Conservation (phyloP, 2,329 filamentous ascomycete genomes). For the Eutypella sp. region DNA sequence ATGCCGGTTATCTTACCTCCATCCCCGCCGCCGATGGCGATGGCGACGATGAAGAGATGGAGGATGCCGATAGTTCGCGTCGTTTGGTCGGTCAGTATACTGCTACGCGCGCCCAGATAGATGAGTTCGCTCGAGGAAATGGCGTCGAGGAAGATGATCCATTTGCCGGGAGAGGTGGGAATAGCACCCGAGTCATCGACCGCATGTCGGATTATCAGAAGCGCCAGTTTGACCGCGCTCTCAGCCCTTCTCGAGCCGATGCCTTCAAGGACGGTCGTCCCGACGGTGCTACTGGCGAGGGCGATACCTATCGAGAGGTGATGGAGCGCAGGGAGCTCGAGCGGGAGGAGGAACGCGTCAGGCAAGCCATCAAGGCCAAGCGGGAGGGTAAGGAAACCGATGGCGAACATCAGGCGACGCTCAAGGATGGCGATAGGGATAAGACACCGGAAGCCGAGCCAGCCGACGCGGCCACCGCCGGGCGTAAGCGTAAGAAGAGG, state of each 20-base stretch:
- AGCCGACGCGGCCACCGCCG: constrained; percentile 56
- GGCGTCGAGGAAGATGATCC: constrained; percentile 92
- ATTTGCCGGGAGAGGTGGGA: constrained; percentile 74
- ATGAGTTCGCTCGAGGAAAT: constrained; percentile 81
- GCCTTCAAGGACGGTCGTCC: constrained; percentile 75
- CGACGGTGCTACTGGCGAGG: constrained; percentile 62
- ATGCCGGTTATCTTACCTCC: constrained; percentile 83
- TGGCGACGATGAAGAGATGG: constrained; percentile 75
- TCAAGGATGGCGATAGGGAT: constrained; percentile 72
- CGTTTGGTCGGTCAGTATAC: constrained; percentile 94
- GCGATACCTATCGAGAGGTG: constrained; percentile 78
- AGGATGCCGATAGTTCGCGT: constrained; percentile 65
- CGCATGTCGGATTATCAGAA: constrained; percentile 98
- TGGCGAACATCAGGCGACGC: constrained; percentile 62
- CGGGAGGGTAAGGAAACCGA: constrained; percentile 54
- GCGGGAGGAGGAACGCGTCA: constrained; percentile 85
- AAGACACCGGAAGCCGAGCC: constrained; percentile 66
- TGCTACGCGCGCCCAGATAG: constrained; percentile 83
- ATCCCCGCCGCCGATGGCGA: constrained; percentile 74
- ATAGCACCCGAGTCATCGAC: constrained; percentile 84
- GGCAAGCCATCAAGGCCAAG: constrained; percentile 73
- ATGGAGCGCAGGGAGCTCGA: constrained; percentile 91
- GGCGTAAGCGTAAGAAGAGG: constrained; percentile 84
- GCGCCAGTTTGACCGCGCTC: constrained; percentile 79
- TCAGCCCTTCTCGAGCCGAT: constrained; percentile 82